These are phyloP conservation scores for Trametes gibbosa DNA, from an alignment of 768 basidiomycete genomes.

Conservation along the genomic window DNA sequence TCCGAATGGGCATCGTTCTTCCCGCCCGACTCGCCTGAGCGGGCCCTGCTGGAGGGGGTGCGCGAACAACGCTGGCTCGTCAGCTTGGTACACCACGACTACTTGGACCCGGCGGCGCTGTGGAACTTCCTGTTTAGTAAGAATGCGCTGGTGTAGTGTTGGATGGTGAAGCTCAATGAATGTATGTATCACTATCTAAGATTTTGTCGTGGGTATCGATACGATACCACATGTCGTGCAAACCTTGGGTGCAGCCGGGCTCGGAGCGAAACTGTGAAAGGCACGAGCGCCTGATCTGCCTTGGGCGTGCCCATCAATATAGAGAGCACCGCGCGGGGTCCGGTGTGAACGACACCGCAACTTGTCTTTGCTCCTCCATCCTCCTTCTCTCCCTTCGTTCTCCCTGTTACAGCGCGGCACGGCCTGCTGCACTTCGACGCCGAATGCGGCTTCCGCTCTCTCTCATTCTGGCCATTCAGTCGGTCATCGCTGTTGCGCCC, in stretches of 20 bases:
- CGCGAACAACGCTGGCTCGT: conserved; percentile 83
- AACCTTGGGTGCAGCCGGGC: too few species aligned
- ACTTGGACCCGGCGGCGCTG: conserved; percentile 69
- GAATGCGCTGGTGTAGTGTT: conserved; percentile 7
- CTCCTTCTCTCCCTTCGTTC: background rate
- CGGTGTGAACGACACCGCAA: conserved; percentile 5
- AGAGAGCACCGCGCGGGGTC: background rate
- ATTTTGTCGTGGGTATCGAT: background rate
- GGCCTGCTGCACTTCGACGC: conserved; percentile 1
- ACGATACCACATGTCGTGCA: too few species aligned
- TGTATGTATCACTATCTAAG: background rate
- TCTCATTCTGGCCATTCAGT: conserved; percentile 30
- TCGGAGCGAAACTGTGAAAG: background rate
- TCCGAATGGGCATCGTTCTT: conserved; percentile 90
- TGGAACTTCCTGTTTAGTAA: conserved; percentile 77
- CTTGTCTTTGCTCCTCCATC: conserved; percentile 7
- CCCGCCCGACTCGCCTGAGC: conserved; percentile 67
- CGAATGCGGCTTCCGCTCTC: conserved; percentile 25
- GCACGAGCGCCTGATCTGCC: background rate
- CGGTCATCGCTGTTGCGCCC: conserved; percentile 37
- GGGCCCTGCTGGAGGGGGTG: conserved; percentile 70
- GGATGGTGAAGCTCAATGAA: background rate
- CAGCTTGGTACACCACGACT: conserved; percentile 92
- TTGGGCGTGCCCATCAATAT: background rate
- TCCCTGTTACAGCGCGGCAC: conserved; percentile 4